Evolutionary conservation across 2,329 filamentous ascomycete genomes (phyloP).

Genomic region (Arthrobotrys entomopaga): DNA sequence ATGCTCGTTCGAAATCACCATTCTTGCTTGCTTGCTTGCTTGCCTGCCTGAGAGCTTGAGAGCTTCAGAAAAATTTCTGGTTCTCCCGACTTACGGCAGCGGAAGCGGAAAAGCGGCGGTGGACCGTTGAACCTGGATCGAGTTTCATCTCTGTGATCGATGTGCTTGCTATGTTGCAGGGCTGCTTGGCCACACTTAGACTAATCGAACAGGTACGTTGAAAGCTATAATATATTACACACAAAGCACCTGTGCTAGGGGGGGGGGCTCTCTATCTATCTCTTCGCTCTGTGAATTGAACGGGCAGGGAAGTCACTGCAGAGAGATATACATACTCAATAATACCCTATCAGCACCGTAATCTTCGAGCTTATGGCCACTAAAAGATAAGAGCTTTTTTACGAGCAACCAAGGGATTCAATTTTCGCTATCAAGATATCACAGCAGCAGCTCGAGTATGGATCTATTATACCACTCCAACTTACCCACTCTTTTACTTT

Average conservation of each 20-base stretch:
- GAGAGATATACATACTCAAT: background rate
- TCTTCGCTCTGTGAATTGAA: background rate
- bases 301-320: background rate
- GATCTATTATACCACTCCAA: too few species aligned
- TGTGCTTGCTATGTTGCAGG: constrained; percentile 36
- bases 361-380: too few species aligned
- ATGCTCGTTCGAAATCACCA: constrained; percentile 39
- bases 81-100: constrained; percentile 47
- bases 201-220: constrained; percentile 25
- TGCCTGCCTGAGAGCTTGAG: constrained; percentile 18
- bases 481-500: too few species aligned
- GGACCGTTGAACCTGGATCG: constrained; percentile 36
- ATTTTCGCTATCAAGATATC: too few species aligned
- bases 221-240: constrained; percentile 32
- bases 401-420: too few species aligned
- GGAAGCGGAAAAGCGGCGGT: constrained; percentile 55
- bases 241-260: constrained; percentile 24
- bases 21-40: constrained; percentile 20
- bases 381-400: too few species aligned
- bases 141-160: constrained; percentile 50
- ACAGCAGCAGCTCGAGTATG: too few species aligned
- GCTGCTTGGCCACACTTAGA: constrained; percentile 28
- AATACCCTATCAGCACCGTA: constrained; percentile 6
- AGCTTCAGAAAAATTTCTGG: constrained; percentile 29
- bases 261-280: background rate